phyloP scores from a whole-genome alignment of 192 early-diverging fungal species.

The Backusella luteola region DNA sequence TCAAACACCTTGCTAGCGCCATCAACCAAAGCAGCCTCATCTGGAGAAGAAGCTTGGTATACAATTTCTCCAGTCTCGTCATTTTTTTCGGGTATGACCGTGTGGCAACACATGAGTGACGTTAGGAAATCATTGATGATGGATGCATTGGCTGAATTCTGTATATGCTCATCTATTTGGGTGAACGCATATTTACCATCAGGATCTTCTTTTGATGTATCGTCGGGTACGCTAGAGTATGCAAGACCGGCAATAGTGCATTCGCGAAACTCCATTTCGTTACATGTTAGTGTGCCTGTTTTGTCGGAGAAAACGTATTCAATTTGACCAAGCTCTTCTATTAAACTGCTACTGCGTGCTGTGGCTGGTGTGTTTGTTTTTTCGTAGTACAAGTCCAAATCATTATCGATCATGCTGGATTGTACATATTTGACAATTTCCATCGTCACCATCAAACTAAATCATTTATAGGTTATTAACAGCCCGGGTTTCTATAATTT shows the following conservation, averaged over 20 bases:
- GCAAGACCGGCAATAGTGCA: slow-evolving; percentile 88
- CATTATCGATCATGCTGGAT: slow-evolving; percentile 83
- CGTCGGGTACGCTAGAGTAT: slow-evolving; percentile 84
- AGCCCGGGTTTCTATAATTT: neutral
- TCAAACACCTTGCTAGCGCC: slow-evolving; percentile 49
- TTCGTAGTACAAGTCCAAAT: slow-evolving; percentile 97
- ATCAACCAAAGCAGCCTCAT: slow-evolving; percentile 88
- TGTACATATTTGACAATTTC: slow-evolving; percentile 95
- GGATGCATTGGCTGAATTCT: slow-evolving; percentile 48
- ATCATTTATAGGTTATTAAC: neutral
- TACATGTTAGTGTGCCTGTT: slow-evolving; percentile 36
- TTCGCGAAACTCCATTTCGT: slow-evolving; percentile 72
- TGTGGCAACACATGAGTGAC: slow-evolving; percentile 88
- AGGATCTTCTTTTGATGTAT: slow-evolving; percentile 57
- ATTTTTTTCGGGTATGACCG: slow-evolving; percentile 84
- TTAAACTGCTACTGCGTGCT: slow-evolving; percentile 80
- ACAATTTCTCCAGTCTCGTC: slow-evolving; percentile 65
- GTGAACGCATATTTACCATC: slow-evolving; percentile 62
- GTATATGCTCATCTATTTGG: slow-evolving; percentile 57
- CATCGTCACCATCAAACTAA: slow-evolving; percentile 97
- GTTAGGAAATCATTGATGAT: slow-evolving; percentile 89
- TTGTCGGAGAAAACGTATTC: slow-evolving; percentile 68
- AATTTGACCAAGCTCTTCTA: slow-evolving; percentile 92
- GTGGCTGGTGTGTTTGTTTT: slow-evolving; percentile 88
- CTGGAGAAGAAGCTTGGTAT: slow-evolving; percentile 94